phyloP scores from a whole-genome alignment of 805 yeast species.

The Candida insectalens region DNA sequence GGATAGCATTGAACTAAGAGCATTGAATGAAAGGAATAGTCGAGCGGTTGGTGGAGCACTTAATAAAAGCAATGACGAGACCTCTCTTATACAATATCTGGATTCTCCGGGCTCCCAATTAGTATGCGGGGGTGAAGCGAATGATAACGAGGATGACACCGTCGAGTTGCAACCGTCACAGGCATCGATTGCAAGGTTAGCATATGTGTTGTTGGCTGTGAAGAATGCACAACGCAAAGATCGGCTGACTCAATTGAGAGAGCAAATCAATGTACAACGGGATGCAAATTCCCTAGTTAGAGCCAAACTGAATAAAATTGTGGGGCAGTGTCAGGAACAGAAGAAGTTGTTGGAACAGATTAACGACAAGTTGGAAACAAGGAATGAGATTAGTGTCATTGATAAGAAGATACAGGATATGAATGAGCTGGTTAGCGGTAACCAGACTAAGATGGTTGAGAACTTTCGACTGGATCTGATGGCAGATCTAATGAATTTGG shows the following conservation, averaged over 20 bases:
- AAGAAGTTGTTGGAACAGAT: not conserved
- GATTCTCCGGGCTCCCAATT: too few species aligned
- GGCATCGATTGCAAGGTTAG: constrained; percentile 19
- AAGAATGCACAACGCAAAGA: constrained; percentile 14
- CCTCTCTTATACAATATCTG: constrained; percentile 10
- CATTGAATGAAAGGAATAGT: constrained; percentile 10
- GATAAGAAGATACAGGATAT: too few species aligned
- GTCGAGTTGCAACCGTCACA: too few species aligned
- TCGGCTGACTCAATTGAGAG: constrained; percentile 6
- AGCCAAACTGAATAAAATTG: constrained; percentile 1
- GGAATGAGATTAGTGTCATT: not conserved
- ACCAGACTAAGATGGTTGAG: constrained; percentile 1
- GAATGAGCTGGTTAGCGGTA: not conserved
- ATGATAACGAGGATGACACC: not conserved
- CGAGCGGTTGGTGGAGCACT: constrained; percentile 16
- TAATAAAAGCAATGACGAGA: constrained; percentile 16
- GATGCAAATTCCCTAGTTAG: constrained; percentile 5
- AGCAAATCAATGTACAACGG: constrained; percentile 5
- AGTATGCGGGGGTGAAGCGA: too few species aligned
- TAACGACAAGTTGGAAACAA: not conserved
- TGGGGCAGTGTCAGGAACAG: not conserved
- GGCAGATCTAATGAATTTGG: constrained; percentile 4
- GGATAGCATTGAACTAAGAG: constrained; percentile 12
- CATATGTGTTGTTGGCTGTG: constrained; percentile 22
- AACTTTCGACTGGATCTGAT: constrained; percentile 1